Evolutionary conservation across 2,329 filamentous ascomycete species (phyloP).

Genomic region (Ilyonectria robusta): DNA sequence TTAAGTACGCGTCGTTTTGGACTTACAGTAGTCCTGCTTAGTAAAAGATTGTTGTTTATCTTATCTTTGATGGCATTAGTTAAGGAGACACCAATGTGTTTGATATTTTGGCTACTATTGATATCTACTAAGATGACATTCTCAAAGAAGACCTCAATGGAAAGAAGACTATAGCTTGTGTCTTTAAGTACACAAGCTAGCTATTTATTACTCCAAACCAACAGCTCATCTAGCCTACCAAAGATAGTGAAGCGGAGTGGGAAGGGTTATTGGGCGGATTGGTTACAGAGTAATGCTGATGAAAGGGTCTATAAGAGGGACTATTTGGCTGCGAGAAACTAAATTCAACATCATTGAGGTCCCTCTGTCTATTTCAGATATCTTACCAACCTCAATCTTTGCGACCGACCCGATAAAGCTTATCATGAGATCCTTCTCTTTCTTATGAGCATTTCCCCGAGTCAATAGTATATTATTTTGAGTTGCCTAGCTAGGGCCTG

Average conservation of each 20-base stretch:
- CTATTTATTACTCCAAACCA: slow-evolving; percentile 10
- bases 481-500: no score
- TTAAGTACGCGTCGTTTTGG: slow-evolving; percentile 15
- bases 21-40: slow-evolving; percentile 11
- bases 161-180: slow-evolving; percentile 16
- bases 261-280: no score
- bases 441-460: no score
- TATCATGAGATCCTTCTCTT: no score
- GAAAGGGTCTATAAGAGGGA: no score
- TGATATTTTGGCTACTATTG: slow-evolving; percentile 9
- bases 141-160: slow-evolving; percentile 10
- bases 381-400: no score
- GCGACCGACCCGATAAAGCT: no score
- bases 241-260: background rate
- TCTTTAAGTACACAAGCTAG: slow-evolving; percentile 16
- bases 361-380: no score
- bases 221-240: slow-evolving; percentile 13
- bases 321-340: no score
- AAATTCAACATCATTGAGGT: no score
- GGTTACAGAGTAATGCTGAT: no score
- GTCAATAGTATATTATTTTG: no score
- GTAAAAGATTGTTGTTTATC: slow-evolving; percentile 16
- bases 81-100: slow-evolving; percentile 13
- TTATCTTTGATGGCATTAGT: slow-evolving; percentile 14
- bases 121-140: slow-evolving; percentile 12